Evolutionary conservation across 768 basidiomycete species (phyloP), one percentile per base, ranked within the genome.

Genomic region (Boletales sp.): DNA sequence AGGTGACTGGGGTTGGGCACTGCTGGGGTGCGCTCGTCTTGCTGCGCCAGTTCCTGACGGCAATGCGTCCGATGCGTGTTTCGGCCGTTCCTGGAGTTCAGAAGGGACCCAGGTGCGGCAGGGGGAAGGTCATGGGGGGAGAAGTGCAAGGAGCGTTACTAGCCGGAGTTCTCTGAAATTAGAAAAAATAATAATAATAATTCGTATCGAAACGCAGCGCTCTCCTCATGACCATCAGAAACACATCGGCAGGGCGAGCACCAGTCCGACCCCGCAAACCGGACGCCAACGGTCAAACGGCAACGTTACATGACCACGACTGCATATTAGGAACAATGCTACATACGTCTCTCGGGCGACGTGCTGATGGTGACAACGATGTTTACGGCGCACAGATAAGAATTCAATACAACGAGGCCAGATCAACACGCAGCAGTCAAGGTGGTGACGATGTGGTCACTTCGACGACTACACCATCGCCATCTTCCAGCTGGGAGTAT

Each of bases 151-250:
- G 57, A 61, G 56, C 52, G 47, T 63, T 58, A 34, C 45, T 58
- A 65, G 58, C 63, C 61, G 58, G 61, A 55, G 55, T 67, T 62
- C 52, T 58, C 52, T 67, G 56, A 58, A 67, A 21, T 21, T 21
- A 21, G 21, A 21, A 21, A 21, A 21, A 21, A 21, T n/a, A n/a
- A n/a, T n/a, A 21, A 21, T 21, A 21, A 62, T 67, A 58, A 60
- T 50, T 65, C 64, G 50, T 51, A 53, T 67, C 55, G 54, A 59
- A 66, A 21, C 53, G 52, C 47, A 30, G 52, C 44, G 37, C 52
- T 50, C 21, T 50, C 21, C 21, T 4, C 21, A 21, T 21, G 21
- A 21, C 21, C 21, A 21, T 21, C 21, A 21, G 21, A 21, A 4
- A 21, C 21, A 21, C 21, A 21, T 21, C 21, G 21, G 37, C 57